Percentiles rank a stretch among this genome's conserved stretches.
These are phyloP conservation scores for Phytophthora megakarya DNA, from an alignment of 352 stramenopile species.

Conservation along the genomic window DNA sequence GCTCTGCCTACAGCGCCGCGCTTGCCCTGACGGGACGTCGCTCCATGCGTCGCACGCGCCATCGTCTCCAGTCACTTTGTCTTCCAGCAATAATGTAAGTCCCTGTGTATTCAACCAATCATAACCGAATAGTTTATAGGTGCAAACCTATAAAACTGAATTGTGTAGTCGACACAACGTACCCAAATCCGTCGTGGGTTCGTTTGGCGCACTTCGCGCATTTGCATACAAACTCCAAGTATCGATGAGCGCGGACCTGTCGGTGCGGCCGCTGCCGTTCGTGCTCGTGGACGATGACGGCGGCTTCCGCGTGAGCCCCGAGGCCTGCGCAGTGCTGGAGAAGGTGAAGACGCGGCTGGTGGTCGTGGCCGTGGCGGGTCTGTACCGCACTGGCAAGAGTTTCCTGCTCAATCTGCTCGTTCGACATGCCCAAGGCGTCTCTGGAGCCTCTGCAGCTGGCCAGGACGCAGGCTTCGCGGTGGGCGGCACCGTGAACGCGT, in stretches of 20 bases:
- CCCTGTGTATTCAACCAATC: neutral
- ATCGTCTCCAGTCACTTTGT: constrained; percentile 21
- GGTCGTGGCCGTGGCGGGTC: constrained; percentile 82
- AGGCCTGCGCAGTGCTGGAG: constrained; percentile 71
- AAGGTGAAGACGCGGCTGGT: constrained; percentile 80
- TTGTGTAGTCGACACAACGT: neutral
- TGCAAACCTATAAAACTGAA: no score
- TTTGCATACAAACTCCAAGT: constrained; percentile 12
- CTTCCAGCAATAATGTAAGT: no score
- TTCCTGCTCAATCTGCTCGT: constrained; percentile 90
- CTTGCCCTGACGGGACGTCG: constrained; percentile 41
- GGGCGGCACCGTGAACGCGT: constrained; percentile 86
- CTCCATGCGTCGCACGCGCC: constrained; percentile 20
- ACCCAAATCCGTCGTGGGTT: constrained; percentile 13
- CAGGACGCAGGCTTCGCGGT: constrained; percentile 71
- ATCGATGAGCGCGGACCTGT: constrained; percentile 40
- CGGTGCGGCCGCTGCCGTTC: constrained; percentile 73
- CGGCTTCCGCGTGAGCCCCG: constrained; percentile 77
- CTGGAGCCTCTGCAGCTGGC: neutral
- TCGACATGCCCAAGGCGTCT: constrained; percentile 47
- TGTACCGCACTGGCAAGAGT: constrained; percentile 92
- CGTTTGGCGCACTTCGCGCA: constrained; percentile 10
- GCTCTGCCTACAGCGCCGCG: constrained; percentile 29
- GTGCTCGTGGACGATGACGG: constrained; percentile 81
- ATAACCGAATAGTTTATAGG: neutral